Conservation (phyloP, 2,329 filamentous ascomycete genomes). For the Hirsutella rhossiliensis region DNA sequence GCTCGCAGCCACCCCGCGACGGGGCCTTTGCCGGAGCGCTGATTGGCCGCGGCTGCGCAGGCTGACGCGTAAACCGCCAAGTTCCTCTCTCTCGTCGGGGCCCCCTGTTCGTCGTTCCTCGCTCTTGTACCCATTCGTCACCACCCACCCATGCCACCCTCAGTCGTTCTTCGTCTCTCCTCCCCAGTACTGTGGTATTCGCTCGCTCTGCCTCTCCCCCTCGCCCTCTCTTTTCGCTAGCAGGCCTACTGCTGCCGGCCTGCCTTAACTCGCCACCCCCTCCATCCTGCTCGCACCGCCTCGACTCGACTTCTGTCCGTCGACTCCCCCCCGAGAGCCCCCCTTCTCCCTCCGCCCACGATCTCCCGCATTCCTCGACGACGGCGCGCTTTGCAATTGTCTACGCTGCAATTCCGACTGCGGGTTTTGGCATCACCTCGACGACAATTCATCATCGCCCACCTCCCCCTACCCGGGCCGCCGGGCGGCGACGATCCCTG, state of each 20-base stretch:
- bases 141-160: not conserved
- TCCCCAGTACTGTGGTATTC: too few species aligned
- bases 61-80: conserved; percentile 27
- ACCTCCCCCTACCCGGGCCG: not conserved
- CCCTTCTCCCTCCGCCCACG: too few species aligned
- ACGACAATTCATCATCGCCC: not conserved
- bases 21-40: conserved; percentile 3
- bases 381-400: too few species aligned
- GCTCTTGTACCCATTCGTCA: not conserved
- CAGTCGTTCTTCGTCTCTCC: conserved; percentile 1
- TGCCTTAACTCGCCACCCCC: not conserved
- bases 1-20: not conserved
- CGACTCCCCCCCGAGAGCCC: too few species aligned
- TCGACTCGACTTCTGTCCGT: too few species aligned
- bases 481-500: not conserved
- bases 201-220: not conserved
- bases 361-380: too few species aligned
- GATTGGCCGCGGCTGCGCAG: conserved; percentile 16
- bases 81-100: not conserved
- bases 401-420: too few species aligned
- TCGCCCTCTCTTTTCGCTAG: not conserved
- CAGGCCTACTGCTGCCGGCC: not conserved
- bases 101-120: not conserved
- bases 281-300: too few species aligned
- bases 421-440: too few species aligned